Base-by-base conservation (phyloP, 75 land plant genomes). In the Sequoiadendron giganteum region DNA sequence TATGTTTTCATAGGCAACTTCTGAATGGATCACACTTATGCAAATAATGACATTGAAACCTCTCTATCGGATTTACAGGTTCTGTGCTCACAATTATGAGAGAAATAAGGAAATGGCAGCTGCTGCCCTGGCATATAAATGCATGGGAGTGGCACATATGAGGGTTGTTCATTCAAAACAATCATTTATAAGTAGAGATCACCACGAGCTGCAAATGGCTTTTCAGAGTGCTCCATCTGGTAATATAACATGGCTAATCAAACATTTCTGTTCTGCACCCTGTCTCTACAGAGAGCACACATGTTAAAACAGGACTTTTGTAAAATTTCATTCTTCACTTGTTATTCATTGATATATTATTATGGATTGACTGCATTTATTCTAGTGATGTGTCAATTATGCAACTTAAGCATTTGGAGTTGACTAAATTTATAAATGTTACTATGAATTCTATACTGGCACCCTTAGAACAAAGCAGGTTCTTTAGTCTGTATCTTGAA, bases 51-150 rank as follows among this genome's bases (percentile, higher is more conserved):
- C 14, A 85, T 21, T n/a, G 11, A 45, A 47, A 19, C 25, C 34
- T 85, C 86, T 85, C 28, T 18, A 56, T 38, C 56, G 65, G 34
- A 16, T 85, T 82, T 86, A 85, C 89, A 98, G 99, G 90, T 97
- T 86, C 91, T 95, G 96, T 93, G 99, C 99, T 86, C 86, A 58
- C 87, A 92, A 89, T 58, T 98, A 95, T 88, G 98, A 97, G 90
- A 93, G 86, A 86, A 73, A 76, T 43, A 94, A 94, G 84, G 93
- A 97, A 78, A 90, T 94, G 94, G 93, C 97, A 87, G 92, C 95
- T 89, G 99, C 99, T 93, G 95, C 97, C 43, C 88, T 98, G 72
- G 99, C 99, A 70, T 97, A 97, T 90, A 98, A 96, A 85, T 97
- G 97, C 85, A 91, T 93, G 88, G 99, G 96, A 82, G 93, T 98